phyloP scores from a whole-genome alignment of 495 filamentous ascomycete genomes.

The Thermochaetoides thermophila region DNA sequence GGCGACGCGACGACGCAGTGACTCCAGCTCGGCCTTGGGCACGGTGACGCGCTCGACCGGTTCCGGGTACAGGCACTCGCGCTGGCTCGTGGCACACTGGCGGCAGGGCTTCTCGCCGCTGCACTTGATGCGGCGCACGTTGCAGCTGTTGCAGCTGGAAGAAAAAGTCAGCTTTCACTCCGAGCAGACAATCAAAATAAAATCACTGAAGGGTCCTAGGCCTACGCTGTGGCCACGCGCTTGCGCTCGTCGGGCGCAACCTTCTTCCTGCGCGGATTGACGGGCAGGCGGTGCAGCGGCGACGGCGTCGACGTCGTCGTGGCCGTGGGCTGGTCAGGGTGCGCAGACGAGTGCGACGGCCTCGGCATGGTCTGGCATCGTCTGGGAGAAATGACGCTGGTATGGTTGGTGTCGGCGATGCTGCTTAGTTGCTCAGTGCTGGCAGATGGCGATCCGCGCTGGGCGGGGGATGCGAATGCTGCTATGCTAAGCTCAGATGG shows the following conservation, averaged over 20 bases:
- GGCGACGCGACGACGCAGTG: constrained; percentile 12
- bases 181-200: too few relatives aligned
- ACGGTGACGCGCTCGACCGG: constrained; percentile 17
- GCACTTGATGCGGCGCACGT: constrained; percentile 30
- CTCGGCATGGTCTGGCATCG: constrained; percentile 14
- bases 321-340: constrained; percentile 1
- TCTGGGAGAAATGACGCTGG: too few relatives aligned
- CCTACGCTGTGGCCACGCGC: constrained; percentile 23
- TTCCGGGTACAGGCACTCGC: constrained; percentile 22
- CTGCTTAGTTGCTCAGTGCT: too few relatives aligned
- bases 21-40: constrained; percentile 15
- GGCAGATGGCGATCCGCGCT: too few relatives aligned
- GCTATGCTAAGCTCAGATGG: too few relatives aligned
- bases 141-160: constrained; percentile 30
- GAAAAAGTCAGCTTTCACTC: not conserved
- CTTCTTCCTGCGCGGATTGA: constrained; percentile 24
- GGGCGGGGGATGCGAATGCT: too few relatives aligned
- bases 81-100: constrained; percentile 15
- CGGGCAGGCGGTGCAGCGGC: constrained; percentile 17
- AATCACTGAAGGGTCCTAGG: not conserved
- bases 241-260: constrained; percentile 21
- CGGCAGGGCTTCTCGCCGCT: constrained; percentile 23
- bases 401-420: too few relatives aligned
- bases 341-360: constrained; percentile 5
- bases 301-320: constrained; percentile 3